Percentiles rank a stretch among this genome's conserved stretches.
phyloP scores from a whole-genome alignment of 768 basidiomycete species.

The Leccinum subtestaceum region DNA sequence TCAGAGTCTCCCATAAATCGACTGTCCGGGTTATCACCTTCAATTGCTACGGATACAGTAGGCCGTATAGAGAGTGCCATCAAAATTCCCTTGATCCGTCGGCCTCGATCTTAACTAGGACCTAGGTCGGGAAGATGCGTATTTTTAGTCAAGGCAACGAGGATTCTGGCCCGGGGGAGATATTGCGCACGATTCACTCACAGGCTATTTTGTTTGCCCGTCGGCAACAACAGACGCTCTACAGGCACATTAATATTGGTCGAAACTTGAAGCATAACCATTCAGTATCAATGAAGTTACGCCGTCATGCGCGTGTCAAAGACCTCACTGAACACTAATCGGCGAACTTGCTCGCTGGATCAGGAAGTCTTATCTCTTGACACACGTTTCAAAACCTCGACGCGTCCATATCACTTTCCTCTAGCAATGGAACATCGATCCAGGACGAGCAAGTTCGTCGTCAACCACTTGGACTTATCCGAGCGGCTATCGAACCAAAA shows the following conservation, averaged over 20 bases:
- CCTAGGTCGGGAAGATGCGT: background rate
- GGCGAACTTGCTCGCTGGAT: background rate
- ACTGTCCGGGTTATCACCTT: background rate
- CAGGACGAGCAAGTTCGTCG: background rate
- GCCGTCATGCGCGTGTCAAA: background rate
- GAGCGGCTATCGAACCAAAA: too few species aligned
- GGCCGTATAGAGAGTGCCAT: background rate
- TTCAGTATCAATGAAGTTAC: background rate
- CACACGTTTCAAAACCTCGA: background rate
- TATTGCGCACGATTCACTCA: background rate
- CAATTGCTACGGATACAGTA: background rate
- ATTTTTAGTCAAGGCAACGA: background rate
- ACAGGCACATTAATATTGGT: background rate
- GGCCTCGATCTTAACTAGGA: background rate
- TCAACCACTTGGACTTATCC: background rate
- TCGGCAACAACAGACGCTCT: background rate
- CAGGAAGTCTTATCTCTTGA: background rate
- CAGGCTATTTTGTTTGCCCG: background rate
- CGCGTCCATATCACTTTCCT: background rate
- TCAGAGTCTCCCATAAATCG: background rate
- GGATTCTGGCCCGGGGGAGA: background rate
- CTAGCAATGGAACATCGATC: background rate
- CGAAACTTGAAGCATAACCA: background rate
- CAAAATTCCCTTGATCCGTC: background rate
- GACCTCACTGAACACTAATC: background rate